phyloP scores from a whole-genome alignment of 176 grass and related monocot species.

The Cenchrus purpureus region DNA sequence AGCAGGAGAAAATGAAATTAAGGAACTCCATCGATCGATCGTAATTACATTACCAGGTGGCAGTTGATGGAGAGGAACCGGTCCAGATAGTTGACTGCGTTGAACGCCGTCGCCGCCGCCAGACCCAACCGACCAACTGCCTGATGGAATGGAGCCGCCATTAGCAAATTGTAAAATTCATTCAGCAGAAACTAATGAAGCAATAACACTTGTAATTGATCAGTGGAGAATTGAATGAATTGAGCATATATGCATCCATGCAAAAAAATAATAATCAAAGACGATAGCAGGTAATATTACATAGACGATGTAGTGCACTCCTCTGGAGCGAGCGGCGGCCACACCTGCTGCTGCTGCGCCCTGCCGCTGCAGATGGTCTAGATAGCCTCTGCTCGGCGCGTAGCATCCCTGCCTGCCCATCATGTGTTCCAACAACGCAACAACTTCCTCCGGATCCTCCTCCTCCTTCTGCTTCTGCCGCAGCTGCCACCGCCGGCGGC shows the following conservation, averaged over 20 bases:
- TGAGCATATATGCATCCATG: no score
- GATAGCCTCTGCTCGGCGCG: conserved; percentile 44
- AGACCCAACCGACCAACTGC: conserved; percentile 51
- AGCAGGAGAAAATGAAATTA: no score
- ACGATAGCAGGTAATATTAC: conserved; percentile 20
- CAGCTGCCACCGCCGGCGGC: not conserved
- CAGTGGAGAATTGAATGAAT: no score
- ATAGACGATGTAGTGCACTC: conserved; percentile 62
- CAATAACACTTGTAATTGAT: no score
- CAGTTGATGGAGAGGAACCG: conserved; percentile 81
- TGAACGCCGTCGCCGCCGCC: conserved; percentile 49
- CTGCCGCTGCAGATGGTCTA: conserved; percentile 3
- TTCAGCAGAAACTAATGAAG: no score
- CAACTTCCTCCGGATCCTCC: not conserved
- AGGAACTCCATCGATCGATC: no score
- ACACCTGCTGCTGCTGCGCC: not conserved
- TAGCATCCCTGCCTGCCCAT: conserved; percentile 51
- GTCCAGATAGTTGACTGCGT: conserved; percentile 78
- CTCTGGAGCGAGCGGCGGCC: conserved; percentile 50
- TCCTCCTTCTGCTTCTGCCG: no score
- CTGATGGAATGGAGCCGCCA: conserved; percentile 24
- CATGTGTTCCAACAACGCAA: conserved; percentile 27
- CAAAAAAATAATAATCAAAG: no score
- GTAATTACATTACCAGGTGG: conserved; percentile 21
- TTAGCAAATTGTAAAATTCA: no score